These are phyloP conservation scores for Aspergillus chevalieri DNA, from an alignment of 2,329 filamentous ascomycete genomes.

Conservation along the genomic window DNA sequence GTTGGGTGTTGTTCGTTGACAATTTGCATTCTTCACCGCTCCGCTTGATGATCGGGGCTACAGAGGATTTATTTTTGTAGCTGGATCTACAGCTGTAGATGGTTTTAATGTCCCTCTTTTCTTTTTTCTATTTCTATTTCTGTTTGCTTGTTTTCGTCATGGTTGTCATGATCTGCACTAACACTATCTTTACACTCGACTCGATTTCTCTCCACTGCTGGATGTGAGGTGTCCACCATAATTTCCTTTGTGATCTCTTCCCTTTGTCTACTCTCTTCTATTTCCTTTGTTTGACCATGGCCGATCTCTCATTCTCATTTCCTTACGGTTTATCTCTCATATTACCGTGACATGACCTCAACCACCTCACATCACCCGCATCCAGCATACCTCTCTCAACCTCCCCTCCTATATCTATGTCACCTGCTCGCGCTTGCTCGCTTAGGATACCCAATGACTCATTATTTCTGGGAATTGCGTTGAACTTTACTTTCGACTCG, in stretches of 20 bases:
- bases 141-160: too few relatives aligned
- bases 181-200: too few relatives aligned
- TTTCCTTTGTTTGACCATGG: neutral
- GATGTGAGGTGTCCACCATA: neutral
- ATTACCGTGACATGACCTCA: too few relatives aligned
- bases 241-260: neutral
- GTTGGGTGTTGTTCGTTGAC: neutral
- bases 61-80: conserved; percentile 9
- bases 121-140: too few relatives aligned
- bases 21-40: neutral
- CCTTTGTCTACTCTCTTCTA: neutral
- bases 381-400: too few relatives aligned
- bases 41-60: neutral
- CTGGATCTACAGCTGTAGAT: conserved; percentile 15
- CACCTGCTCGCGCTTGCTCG: too few relatives aligned
- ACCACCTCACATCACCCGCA: too few relatives aligned
- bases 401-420: too few relatives aligned
- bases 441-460: too few relatives aligned
- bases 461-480: neutral
- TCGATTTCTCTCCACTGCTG: neutral
- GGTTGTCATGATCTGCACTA: too few relatives aligned
- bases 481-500: neutral
- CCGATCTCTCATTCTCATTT: neutral
- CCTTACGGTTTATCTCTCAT: neutral
- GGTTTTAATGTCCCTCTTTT: conserved; percentile 16